Conservation (phyloP, 306 rosid species). For the Dalbergia oliveri region DNA sequence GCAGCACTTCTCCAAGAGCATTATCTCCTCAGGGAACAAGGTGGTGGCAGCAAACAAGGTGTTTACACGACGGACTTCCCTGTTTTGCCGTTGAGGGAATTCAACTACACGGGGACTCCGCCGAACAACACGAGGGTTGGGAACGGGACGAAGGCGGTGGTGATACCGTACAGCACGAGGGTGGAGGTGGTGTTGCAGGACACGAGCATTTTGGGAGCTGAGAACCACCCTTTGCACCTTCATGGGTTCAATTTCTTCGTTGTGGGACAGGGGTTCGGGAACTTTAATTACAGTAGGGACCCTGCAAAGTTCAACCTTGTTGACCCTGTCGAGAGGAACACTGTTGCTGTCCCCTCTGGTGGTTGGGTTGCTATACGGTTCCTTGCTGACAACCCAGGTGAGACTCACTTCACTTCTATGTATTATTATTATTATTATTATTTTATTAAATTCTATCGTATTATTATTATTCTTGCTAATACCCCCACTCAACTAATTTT, state of each 20-base stretch:
- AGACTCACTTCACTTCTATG: background rate
- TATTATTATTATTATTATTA: too few relatives aligned
- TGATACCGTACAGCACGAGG: conserved; percentile 45
- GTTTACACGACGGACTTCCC: conserved; percentile 68
- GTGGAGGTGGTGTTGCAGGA: conserved; percentile 70
- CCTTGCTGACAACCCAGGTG: conserved; percentile 82
- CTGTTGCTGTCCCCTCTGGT: conserved; percentile 71
- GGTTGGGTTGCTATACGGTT: conserved; percentile 87
- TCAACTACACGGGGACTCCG: conserved; percentile 67
- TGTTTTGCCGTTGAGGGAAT: conserved; percentile 46
- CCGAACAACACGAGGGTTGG: conserved; percentile 57
- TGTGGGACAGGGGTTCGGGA: conserved; percentile 81
- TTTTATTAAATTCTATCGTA: too few relatives aligned
- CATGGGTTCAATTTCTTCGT: conserved; percentile 77
- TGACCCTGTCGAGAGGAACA: conserved; percentile 80
- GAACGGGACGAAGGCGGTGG: conserved; percentile 63
- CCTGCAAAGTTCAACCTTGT: conserved; percentile 64
- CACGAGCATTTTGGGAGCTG: conserved; percentile 75
- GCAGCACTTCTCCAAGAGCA: conserved; percentile 72
- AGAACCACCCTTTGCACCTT: conserved; percentile 83
- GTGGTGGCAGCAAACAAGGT: conserved; percentile 26
- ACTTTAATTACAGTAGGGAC: conserved; percentile 61
- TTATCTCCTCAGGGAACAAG: conserved; percentile 41
- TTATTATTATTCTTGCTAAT: too few relatives aligned
- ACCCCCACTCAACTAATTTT: too few relatives aligned